Evolutionary conservation across 176 grass and related monocot species (phyloP), one percentile per base, ranked within the genome.

Genomic region (sorghum (Sorghum bicolor)): DNA sequence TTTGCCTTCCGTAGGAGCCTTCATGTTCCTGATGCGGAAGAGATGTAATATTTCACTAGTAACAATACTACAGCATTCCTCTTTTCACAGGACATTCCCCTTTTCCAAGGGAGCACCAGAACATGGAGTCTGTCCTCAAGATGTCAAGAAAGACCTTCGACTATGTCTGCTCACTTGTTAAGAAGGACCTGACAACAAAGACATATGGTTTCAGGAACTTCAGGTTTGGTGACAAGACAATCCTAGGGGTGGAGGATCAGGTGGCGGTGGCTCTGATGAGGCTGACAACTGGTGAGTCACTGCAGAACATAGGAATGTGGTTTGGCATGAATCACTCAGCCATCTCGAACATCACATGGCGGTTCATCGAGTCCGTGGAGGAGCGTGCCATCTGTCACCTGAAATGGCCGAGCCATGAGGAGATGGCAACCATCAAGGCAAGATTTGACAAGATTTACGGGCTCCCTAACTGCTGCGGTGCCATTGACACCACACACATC

Each of bases 311-410:
- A 66, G 94, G 94, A 55, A 75, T 79, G 28, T 84, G 85, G 44
- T 97, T 97, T 34, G 89, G 92, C 19, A 88, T 94, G 89, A 97
- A 92, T 75, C 94, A 97, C 76, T 97, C 94, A 16, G 93, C 92
- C 39, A 93, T 97, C 74, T 92, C 94, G 17, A 91, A 94, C 88
- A 93, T 97, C 76, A 97, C 94, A 25, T 97, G 94, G 94, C 86
- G 90, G 44, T 97, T 97, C 47, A 91, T 97, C 12, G 94, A 97
- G 83, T 88, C 92, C 31, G 88, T 97, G 94, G 94, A 97, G 87
- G 87, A 86, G 73, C 82, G 74, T 0, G 90, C 79, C 0, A 72
- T 85, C 64, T 22, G 52, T 74, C 94, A 97, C 84, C 87, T 97
- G 32, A 97, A 72, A 44, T 97, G 94, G 94, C 94, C 94, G 10